phyloP scores from a whole-genome alignment of 768 basidiomycete species.

The Leccinum pellstonianum region DNA sequence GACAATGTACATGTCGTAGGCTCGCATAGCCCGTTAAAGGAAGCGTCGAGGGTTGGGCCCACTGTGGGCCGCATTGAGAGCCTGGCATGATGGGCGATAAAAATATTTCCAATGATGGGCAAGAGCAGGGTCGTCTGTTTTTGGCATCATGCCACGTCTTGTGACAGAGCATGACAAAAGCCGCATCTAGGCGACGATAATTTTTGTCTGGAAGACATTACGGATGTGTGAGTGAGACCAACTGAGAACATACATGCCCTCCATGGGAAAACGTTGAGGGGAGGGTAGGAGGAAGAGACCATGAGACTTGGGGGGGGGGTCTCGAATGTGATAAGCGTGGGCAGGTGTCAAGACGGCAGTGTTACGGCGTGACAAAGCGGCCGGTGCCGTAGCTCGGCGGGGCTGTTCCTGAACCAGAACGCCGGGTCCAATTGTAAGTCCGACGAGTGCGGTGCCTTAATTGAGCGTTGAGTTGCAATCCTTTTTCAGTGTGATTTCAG shows the following conservation, averaged over 20 bases:
- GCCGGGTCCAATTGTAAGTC: slow-evolving; percentile 27
- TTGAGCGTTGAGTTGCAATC: slow-evolving; percentile 30
- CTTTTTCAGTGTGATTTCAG: slow-evolving; percentile 36
- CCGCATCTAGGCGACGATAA: background rate
- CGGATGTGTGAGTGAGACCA: background rate
- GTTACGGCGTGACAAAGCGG: slow-evolving; percentile 24
- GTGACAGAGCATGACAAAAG: background rate
- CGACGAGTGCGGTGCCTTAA: slow-evolving; percentile 37
- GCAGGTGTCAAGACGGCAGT: slow-evolving; percentile 17
- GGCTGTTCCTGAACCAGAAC: slow-evolving; percentile 33
- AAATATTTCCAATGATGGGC: background rate
- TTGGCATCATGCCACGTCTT: slow-evolving; percentile 3
- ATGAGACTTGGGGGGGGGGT: slow-evolving; percentile 14
- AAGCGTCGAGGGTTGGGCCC: background rate
- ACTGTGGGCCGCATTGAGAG: background rate
- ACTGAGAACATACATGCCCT: background rate
- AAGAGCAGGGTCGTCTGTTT: background rate
- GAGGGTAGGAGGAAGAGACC: background rate
- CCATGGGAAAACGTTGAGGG: background rate
- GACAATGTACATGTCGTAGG: slow-evolving; percentile 8
- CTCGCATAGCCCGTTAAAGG: background rate
- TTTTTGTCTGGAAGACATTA: background rate
- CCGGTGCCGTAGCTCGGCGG: slow-evolving; percentile 39
- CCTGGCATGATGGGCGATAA: background rate
- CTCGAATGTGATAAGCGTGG: slow-evolving; percentile 16